phyloP scores from a whole-genome alignment of 164 flowering plant species.

The Macadamia integrifolia region DNA sequence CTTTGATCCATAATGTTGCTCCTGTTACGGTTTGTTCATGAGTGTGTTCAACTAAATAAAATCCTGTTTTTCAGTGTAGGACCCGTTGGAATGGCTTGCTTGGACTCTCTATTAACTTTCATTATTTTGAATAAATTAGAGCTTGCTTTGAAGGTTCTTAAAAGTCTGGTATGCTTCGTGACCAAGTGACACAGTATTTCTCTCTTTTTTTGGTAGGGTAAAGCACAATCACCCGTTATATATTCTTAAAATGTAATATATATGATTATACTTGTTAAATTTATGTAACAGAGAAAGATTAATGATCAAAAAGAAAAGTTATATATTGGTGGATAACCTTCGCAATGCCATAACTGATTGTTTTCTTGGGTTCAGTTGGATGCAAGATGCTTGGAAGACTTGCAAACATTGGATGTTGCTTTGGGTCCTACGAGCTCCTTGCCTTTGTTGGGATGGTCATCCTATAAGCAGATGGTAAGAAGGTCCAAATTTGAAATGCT shows the following conservation, averaged over 20 bases:
- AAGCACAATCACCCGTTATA: too few species aligned
- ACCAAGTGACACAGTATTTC: too few species aligned
- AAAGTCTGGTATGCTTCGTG: conserved; percentile 17
- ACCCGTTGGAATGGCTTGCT: conserved; percentile 23
- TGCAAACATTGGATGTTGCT: conserved; percentile 14
- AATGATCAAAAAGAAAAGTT: too few species aligned
- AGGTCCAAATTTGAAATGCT: background rate
- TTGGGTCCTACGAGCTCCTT: conserved; percentile 24
- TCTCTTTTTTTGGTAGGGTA: too few species aligned
- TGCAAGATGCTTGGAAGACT: conserved; percentile 17
- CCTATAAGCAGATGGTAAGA: conserved; percentile 24
- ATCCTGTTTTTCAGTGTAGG: conserved; percentile 21
- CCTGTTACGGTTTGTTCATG: background rate
- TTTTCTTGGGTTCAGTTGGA: conserved; percentile 18
- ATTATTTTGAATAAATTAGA: conserved; percentile 15
- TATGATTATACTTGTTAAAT: background rate
- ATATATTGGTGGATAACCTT: background rate
- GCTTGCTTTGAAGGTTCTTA: conserved; percentile 15
- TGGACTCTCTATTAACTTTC: conserved; percentile 22
- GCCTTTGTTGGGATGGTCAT: conserved; percentile 19
- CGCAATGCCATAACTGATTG: background rate
- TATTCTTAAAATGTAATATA: background rate
- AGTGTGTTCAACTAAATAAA: background rate
- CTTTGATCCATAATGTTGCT: background rate
- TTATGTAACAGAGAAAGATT: background rate